Evolutionary conservation across 225 moss, liverwort and hornwort species (phyloP).

Genomic region (Antitrichia curtipendula): DNA sequence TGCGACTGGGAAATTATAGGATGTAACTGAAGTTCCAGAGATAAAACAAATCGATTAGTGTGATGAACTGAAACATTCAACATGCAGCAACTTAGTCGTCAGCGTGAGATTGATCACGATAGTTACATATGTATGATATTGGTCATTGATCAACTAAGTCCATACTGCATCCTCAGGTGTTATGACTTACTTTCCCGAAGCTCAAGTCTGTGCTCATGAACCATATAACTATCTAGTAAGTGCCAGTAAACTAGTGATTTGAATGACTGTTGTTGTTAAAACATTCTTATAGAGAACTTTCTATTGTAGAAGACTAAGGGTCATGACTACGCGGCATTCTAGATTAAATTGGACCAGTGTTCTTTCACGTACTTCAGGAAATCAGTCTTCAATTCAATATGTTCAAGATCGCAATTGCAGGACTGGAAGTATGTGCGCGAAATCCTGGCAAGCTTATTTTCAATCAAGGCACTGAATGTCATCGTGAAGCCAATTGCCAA

Average conservation of each 20-base stretch:
- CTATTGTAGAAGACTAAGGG: not conserved
- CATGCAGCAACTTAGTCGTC: not conserved
- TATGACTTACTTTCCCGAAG: not conserved
- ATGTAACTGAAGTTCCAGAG: not conserved
- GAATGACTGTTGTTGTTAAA: not conserved
- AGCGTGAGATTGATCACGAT: not conserved
- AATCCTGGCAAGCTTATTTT: not conserved
- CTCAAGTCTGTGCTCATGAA: not conserved
- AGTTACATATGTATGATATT: too few species aligned
- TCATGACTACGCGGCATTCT: not conserved
- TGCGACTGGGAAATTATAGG: fast-evolving
- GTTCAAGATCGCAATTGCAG: not conserved
- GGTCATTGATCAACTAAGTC: not conserved
- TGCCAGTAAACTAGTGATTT: too few species aligned
- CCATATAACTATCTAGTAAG: too few species aligned
- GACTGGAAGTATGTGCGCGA: not conserved
- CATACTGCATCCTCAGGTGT: not conserved
- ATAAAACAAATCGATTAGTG: not conserved
- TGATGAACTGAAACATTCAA: not conserved
- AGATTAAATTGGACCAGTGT: not conserved
- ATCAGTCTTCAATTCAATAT: not conserved
- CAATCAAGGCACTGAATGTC: too few species aligned
- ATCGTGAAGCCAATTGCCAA: too few species aligned
- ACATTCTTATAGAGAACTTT: too few species aligned
- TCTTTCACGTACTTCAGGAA: not conserved